phyloP scores from a whole-genome alignment of 2,329 filamentous ascomycete genomes.

The Orbilia oligospora region DNA sequence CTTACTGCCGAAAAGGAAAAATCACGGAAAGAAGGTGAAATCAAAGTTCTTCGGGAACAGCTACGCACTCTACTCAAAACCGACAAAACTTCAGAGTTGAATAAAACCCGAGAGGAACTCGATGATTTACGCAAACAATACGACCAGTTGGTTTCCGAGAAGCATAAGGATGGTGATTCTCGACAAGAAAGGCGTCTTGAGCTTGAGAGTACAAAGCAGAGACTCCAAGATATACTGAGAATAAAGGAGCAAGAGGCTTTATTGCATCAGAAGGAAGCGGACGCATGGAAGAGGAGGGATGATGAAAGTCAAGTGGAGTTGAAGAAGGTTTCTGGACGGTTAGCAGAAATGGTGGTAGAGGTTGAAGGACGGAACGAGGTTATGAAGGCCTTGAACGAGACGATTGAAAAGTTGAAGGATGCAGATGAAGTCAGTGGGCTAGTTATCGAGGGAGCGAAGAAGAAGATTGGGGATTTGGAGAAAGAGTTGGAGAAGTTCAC shows the following conservation, averaged over 20 bases:
- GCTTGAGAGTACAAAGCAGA: slow-evolving; percentile 44
- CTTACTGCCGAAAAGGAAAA: slow-evolving; percentile 38
- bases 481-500: slow-evolving; percentile 32
- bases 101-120: slow-evolving; percentile 39
- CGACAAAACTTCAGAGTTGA: slow-evolving; percentile 31
- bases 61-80: slow-evolving; percentile 34
- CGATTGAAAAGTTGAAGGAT: slow-evolving; percentile 37
- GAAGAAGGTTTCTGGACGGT: slow-evolving; percentile 46
- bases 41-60: slow-evolving; percentile 46
- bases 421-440: slow-evolving; percentile 49
- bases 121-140: slow-evolving; percentile 47
- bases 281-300: slow-evolving; percentile 49
- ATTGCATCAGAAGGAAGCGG: slow-evolving; percentile 53
- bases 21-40: slow-evolving; percentile 41
- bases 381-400: slow-evolving; percentile 57
- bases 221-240: slow-evolving; percentile 46
- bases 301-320: slow-evolving; percentile 53
- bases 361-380: slow-evolving; percentile 47
- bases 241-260: slow-evolving; percentile 54
- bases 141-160: slow-evolving; percentile 43
- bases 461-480: slow-evolving; percentile 39
- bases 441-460: slow-evolving; percentile 40
- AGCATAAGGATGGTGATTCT: slow-evolving; percentile 52
- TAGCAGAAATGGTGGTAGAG: slow-evolving; percentile 56
- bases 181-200: slow-evolving; percentile 52